A percentile compares a stretch with the other conserved stretches of the same genome.
Evolutionary conservation across 2,329 filamentous ascomycete genomes (phyloP).

Genomic region (Monosporascus cannonballus): DNA sequence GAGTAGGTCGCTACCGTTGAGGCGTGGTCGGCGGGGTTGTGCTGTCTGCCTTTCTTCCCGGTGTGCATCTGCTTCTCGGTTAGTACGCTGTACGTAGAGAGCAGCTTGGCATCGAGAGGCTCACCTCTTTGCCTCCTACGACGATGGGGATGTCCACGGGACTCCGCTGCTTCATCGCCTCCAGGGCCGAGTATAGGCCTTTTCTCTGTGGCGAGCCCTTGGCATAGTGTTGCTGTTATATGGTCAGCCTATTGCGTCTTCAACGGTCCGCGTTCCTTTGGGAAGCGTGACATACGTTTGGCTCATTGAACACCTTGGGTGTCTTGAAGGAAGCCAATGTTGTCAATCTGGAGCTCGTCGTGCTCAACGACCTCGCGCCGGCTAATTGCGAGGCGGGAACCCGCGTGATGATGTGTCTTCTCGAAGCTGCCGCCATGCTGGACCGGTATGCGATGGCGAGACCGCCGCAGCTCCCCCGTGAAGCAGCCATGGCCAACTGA

Average conservation of each 20-base stretch:
- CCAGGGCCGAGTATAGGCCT: conserved; percentile 68
- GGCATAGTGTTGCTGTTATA: conserved; percentile 72
- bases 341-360: conserved; percentile 31
- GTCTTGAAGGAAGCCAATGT: conserved; percentile 82
- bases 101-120: conserved; percentile 10
- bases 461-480: not conserved
- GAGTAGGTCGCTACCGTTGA: conserved; percentile 77
- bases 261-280: not conserved
- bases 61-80: conserved; percentile 53
- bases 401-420: not conserved
- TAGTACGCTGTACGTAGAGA: conserved; percentile 1
- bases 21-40: conserved; percentile 77
- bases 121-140: conserved; percentile 74
- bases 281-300: conserved; percentile 63
- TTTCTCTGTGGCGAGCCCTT: conserved; percentile 77
- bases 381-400: not conserved
- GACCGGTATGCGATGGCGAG: not conserved
- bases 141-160: conserved; percentile 77
- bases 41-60: conserved; percentile 60
- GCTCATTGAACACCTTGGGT: conserved; percentile 83
- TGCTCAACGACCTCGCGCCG: conserved; percentile 18
- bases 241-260: not conserved
- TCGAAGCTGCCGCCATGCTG: not conserved
- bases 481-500: not conserved
- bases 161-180: conserved; percentile 59